Percentiles rank a stretch among this genome's conserved stretches.
Conservation (phyloP, 768 basidiomycete genomes). For the Piloderma croceum region DNA sequence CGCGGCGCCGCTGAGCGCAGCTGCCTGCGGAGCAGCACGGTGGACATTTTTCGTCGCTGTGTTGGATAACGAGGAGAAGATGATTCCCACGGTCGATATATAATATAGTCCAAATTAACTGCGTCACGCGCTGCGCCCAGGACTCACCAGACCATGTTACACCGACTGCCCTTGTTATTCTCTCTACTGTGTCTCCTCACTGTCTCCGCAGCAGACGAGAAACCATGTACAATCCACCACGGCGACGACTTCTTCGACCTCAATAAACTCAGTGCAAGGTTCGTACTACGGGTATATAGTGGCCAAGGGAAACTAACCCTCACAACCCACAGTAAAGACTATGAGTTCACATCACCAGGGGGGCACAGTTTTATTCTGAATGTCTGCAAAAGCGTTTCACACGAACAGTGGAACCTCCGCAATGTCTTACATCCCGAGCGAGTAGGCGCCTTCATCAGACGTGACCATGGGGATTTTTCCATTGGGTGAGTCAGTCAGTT, state of each 20-base stretch:
- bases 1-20: constrained; percentile 37
- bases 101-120: neutral
- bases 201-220: constrained; percentile 36
- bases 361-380: constrained; percentile 52
- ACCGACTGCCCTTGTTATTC: neutral
- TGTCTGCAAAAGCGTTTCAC: constrained; percentile 52
- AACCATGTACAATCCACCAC: constrained; percentile 55
- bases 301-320: constrained; percentile 2
- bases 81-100: neutral
- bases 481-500: constrained; percentile 52
- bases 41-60: constrained; percentile 51
- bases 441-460: constrained; percentile 58
- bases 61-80: constrained; percentile 10
- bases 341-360: constrained; percentile 43
- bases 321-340: constrained; percentile 50
- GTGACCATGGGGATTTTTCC: constrained; percentile 61
- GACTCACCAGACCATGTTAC: no score
- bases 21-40: constrained; percentile 58
- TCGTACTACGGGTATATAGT: constrained; percentile 12
- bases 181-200: neutral
- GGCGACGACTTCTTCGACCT: constrained; percentile 63
- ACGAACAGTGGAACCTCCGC: constrained; percentile 54
- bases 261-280: constrained; percentile 56
- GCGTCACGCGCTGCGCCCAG: neutral
- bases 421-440: constrained; percentile 46